These are phyloP conservation scores for Pseudotsuga menziesii DNA, from an alignment of 75 land plant species.

Conservation along the genomic window DNA sequence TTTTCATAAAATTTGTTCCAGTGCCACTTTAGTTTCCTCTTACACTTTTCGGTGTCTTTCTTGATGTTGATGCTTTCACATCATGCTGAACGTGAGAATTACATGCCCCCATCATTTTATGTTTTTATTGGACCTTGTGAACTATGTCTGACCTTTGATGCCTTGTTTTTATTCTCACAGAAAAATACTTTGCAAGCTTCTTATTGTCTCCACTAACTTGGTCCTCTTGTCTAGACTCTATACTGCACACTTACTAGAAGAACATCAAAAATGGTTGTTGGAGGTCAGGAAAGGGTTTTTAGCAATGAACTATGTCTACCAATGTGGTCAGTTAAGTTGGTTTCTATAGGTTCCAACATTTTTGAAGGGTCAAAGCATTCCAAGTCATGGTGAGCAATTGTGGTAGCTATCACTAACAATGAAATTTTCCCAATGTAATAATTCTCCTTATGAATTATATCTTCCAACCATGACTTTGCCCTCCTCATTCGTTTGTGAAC, in stretches of 20 bases:
- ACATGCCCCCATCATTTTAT: neutral
- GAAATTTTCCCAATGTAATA: slow-evolving; percentile 23
- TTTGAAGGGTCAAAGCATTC: slow-evolving; percentile 1
- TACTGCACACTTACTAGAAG: neutral
- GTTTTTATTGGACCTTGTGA: neutral
- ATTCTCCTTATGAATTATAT: neutral
- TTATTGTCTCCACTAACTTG: neutral
- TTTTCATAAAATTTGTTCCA: neutral
- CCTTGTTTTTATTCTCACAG: neutral
- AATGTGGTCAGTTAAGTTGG: neutral
- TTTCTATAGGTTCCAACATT: neutral
- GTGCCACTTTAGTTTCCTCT: neutral
- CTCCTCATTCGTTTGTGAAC: slow-evolving; percentile 20
- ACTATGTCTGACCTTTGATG: neutral
- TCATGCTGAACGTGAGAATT: neutral
- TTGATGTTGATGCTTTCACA: neutral
- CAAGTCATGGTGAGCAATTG: slow-evolving; percentile 25
- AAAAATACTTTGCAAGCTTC: neutral
- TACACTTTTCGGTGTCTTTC: neutral
- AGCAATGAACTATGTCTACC: neutral
- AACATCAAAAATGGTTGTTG: neutral
- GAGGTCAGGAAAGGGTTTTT: neutral
- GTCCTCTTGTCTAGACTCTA: neutral
- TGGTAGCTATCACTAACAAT: slow-evolving; percentile 22
- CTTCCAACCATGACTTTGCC: neutral